A percentile compares a stretch with the other conserved stretches of the same genome.
phyloP scores from a whole-genome alignment of 2,329 filamentous ascomycete genomes.

The Thielaviopsis cerberus region DNA sequence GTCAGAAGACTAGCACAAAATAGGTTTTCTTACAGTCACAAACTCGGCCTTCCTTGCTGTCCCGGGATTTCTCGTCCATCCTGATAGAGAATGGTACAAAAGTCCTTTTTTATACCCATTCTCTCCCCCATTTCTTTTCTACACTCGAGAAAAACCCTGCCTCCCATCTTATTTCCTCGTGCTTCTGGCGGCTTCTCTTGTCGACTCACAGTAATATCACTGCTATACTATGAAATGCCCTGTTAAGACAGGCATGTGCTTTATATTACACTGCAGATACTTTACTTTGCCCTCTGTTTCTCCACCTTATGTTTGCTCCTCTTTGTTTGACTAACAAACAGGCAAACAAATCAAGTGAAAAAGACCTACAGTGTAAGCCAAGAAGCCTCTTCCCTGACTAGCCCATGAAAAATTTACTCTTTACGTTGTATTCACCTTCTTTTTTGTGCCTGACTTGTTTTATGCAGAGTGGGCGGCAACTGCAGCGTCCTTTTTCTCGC shows the following conservation, averaged over 20 bases:
- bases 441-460: not conserved
- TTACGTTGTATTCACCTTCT: not conserved
- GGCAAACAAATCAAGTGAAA: not conserved
- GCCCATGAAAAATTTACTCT: not conserved
- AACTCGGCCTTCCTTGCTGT: not conserved
- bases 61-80: not conserved
- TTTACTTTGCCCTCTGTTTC: not conserved
- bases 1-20: not conserved
- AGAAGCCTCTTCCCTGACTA: not conserved
- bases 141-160: not conserved
- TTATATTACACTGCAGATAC: not conserved
- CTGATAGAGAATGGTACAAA: not conserved
- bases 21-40: not conserved
- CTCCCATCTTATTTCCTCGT: not conserved
- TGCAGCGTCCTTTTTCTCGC: no score
- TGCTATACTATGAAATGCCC: not conserved
- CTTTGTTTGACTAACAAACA: not conserved
- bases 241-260: not conserved
- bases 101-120: not conserved
- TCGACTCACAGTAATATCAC: not conserved
- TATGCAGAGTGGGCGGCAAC: not conserved
- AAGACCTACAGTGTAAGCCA: not conserved
- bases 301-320: not conserved
- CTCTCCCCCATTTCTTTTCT: not conserved
- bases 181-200: not conserved